Conservation (phyloP, 345 rosid species). For the Nasturtium officinale region DNA sequence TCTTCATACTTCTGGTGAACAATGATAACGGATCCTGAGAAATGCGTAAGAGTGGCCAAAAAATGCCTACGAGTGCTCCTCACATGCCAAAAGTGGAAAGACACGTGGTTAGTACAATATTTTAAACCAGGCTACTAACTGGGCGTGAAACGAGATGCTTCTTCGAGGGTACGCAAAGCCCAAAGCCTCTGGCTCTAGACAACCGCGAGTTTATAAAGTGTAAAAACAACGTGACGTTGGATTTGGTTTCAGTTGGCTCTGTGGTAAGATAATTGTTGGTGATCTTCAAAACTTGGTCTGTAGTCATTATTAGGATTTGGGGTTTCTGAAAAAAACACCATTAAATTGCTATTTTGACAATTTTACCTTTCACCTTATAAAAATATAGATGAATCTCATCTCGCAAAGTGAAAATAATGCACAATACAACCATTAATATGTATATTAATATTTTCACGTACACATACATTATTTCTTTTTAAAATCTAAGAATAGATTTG, state of each 20-base stretch:
- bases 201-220: conserved; percentile 2
- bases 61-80: conserved; percentile 31
- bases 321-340: no score
- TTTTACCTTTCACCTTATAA: no score
- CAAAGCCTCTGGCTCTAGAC: conserved; percentile 5
- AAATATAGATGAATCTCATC: no score
- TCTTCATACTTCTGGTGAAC: conserved; percentile 18
- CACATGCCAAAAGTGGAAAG: conserved; percentile 34
- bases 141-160: conserved; percentile 4
- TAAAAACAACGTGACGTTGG: neutral
- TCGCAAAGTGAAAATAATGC: no score
- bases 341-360: no score
- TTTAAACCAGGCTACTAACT: neutral
- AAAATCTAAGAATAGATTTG: no score
- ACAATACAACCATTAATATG: no score
- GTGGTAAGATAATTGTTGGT: neutral
- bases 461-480: no score
- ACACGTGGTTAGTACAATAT: conserved; percentile 23
- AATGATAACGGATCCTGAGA: conserved; percentile 34
- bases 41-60: conserved; percentile 35
- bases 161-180: conserved; percentile 7
- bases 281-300: neutral
- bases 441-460: no score
- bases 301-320: neutral
- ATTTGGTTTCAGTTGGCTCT: conserved; percentile 1